Evolutionary conservation across 345 rosid genomes (phyloP), one percentile per base, ranked within the genome.

Genomic region (Turritis glabra): DNA sequence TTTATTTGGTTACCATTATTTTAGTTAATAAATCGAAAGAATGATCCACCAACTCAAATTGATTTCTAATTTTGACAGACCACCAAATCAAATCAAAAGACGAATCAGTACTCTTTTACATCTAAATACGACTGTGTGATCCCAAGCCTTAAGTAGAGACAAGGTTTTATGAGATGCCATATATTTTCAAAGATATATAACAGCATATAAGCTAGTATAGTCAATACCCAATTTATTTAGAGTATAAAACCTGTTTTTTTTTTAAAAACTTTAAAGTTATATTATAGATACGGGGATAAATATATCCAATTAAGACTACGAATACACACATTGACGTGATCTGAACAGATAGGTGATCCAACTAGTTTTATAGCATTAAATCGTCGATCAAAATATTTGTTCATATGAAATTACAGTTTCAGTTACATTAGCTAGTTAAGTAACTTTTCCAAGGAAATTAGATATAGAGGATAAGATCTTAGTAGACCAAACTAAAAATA

Each of bases 251-350:
- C 22, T 32, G 21, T n/a, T n/a, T n/a, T n/a, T n/a, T n/a, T n/a
- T n/a, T n/a, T n/a, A n/a, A n/a, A 17, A 27, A 44, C 26, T 44
- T 44, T 26, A 44, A 10, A 0, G 3, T 6, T 27, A 4, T 26
- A 15, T 29, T 41, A 41, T n/a, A 40, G n/a, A 40, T 13, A 40
- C 4, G 44, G 3, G 3, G 18, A 63, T 25, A 41, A 15, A 27
- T 44, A 44, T 14, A 26, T 63, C 12, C 23, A 46, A 26, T 29
- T 10, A 15, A 29, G 38, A 64, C 29, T 26, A 35, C 21, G 40
- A 48, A 71, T 25, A 32, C 67, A 32, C 67, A 72, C 41, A 37
- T 48, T 61, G 69, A 72, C 43, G 61, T 61, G 52, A 50, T 38
- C 21, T 37, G 51, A 38, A 37, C 41, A 25, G 60, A 35, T 35